Conservation (phyloP, 2,329 filamentous ascomycete species). For the Grosmannia penicillata region DNA sequence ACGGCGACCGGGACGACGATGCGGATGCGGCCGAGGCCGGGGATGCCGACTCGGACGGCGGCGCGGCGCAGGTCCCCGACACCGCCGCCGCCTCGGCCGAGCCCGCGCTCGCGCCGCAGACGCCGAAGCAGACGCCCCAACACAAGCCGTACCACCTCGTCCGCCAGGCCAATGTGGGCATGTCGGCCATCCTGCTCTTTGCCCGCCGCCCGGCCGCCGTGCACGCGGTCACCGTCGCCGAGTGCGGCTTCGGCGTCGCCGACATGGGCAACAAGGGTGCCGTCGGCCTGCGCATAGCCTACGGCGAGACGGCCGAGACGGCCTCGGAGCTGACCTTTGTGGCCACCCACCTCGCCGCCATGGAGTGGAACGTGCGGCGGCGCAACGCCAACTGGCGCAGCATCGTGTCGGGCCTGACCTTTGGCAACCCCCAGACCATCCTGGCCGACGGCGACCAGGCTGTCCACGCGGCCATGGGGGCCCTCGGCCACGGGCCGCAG, state of each 20-base stretch:
- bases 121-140: neutral
- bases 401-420: constrained; percentile 68
- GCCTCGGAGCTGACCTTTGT: constrained; percentile 66
- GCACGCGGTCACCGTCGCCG: constrained; percentile 55
- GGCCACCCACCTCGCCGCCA: constrained; percentile 74
- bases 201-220: constrained; percentile 49
- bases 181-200: constrained; percentile 84
- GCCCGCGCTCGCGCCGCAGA: neutral
- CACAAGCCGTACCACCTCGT: constrained; percentile 47
- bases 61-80: neutral
- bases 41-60: neutral
- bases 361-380: constrained; percentile 61
- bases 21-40: neutral
- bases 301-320: constrained; percentile 21
- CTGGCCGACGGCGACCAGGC: neutral
- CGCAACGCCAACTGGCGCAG: constrained; percentile 81
- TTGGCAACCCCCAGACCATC: constrained; percentile 38
- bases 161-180: constrained; percentile 60
- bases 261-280: constrained; percentile 96
- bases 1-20: neutral
- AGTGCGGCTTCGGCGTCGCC: constrained; percentile 68
- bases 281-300: constrained; percentile 60
- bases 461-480: neutral
- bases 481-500: constrained; percentile 1
- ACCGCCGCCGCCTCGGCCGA: neutral